Evolutionary conservation across 192 early-diverging fungal species (phyloP), one percentile per base, ranked within the genome.

Genomic region (Chytriomyces confervae): DNA sequence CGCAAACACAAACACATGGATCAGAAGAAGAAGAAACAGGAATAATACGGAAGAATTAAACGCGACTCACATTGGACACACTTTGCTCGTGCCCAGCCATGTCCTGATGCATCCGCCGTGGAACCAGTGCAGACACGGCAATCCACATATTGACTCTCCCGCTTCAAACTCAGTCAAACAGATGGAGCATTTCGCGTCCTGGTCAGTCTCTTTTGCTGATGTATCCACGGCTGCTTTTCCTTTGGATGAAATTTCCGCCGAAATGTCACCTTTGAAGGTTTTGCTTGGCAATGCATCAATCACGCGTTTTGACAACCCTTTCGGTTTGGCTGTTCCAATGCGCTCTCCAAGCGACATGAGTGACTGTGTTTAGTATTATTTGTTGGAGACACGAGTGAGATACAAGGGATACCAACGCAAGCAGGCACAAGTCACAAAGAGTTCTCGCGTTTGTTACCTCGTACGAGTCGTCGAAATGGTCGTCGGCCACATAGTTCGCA

Each of bases 71-170:
- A 74, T 74, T 7, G 72, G 72, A 49, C 72, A 74, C 7, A 63
- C 72, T 62, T 61, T 62, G 23, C 24, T 44, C 11, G 7, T n/a
- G 4, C 7, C 8, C 27, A 74, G 27, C 72, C 72, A 74, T 24
- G 9, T 61, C 29, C 48, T 5, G 24, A 74, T 62, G 61, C 72
- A 74, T 16, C 7, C 60, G 4, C 44, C 57, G 44, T 74, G 72
- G 44, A 74, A 74, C 72, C 72, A 74, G 48, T 74, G 72, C 18
- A 63, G 23, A 63, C 72, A 74, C 7, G 72, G 72, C 5, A 74
- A n/a, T 23, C 72, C 72, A 46, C 44, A 47, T 8, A 74, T n/a
- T 29, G 44, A 23, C n/a, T 74, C 72, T 11, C 62, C 62, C 9
- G 44, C 72, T 9, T 74, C 72, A 74, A 63, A 74, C 44, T 74